These are phyloP conservation scores for Coemansia sp. DNA, from an alignment of 192 early-diverging fungal species.

Conservation along the genomic window DNA sequence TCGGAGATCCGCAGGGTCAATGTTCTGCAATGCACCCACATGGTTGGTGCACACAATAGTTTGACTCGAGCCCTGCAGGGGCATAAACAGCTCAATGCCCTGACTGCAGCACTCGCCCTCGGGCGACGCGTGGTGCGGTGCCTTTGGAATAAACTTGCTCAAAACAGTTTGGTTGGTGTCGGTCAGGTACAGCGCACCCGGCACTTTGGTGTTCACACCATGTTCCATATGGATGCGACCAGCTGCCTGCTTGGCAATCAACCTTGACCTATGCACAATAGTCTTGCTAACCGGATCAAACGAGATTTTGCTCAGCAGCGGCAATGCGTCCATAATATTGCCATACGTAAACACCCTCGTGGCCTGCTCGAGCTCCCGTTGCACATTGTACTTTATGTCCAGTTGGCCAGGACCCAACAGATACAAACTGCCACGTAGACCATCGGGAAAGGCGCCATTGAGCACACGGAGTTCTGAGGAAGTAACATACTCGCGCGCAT, in stretches of 20 bases:
- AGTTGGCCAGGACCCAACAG: slow-evolving; percentile 67
- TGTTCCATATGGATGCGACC: slow-evolving; percentile 69
- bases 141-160: slow-evolving; percentile 62
- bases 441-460: slow-evolving; percentile 62
- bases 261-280: slow-evolving; percentile 61
- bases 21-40: slow-evolving; percentile 67
- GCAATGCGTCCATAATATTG: slow-evolving; percentile 73
- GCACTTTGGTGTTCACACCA: slow-evolving; percentile 64
- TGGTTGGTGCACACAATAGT: slow-evolving; percentile 68
- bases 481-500: slow-evolving; percentile 50
- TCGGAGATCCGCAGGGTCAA: slow-evolving; percentile 66
- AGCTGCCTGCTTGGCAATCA: slow-evolving; percentile 63
- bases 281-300: slow-evolving; percentile 60
- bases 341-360: slow-evolving; percentile 68
- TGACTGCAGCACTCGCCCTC: slow-evolving; percentile 69
- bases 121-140: slow-evolving; percentile 56
- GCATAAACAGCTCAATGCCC: slow-evolving; percentile 57
- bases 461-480: slow-evolving; percentile 54
- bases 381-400: slow-evolving; percentile 64
- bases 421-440: slow-evolving; percentile 65
- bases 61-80: slow-evolving; percentile 63
- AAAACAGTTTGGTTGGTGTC: slow-evolving; percentile 71
- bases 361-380: slow-evolving; percentile 64
- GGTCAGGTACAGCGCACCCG: slow-evolving; percentile 65
- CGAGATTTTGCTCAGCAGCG: slow-evolving; percentile 67